Conservation (phyloP, 2,329 filamentous ascomycete genomes). For the Hysterium pulicare region DNA sequence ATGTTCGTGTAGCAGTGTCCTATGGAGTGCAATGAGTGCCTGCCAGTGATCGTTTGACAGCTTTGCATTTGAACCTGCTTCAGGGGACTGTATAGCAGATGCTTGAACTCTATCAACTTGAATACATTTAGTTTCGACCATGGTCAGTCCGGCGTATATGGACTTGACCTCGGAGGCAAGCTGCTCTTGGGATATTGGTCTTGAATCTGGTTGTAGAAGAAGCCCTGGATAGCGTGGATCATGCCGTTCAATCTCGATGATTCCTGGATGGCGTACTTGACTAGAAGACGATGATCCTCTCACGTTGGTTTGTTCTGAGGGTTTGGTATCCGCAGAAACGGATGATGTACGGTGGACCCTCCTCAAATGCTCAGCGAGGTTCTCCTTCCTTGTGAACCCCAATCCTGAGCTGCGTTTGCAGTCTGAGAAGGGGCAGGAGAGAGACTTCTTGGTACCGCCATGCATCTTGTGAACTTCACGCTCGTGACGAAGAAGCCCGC, state of each 20-base stretch:
- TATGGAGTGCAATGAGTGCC: conserved; percentile 1
- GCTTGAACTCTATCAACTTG: conserved; percentile 65
- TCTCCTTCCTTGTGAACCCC: conserved; percentile 90
- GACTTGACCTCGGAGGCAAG: conserved; percentile 72
- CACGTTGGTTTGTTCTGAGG: too few species aligned
- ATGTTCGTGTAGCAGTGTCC: conserved; percentile 13
- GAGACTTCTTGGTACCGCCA: conserved; percentile 79
- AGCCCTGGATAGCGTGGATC: too few species aligned
- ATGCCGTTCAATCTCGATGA: too few species aligned
- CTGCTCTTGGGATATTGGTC: conserved; percentile 68
- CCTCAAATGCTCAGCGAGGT: conserved; percentile 87
- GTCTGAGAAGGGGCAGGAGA: conserved; percentile 80
- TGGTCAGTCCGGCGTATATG: conserved; percentile 73
- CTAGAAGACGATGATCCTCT: too few species aligned
- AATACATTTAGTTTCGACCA: conserved; percentile 79
- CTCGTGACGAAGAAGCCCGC: conserved; percentile 83
- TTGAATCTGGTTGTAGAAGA: conserved; percentile 55
- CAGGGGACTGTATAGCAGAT: conserved; percentile 49
- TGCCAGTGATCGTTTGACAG: conserved; percentile 27
- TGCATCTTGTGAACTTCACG: conserved; percentile 91
- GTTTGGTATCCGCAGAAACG: conserved; percentile 33
- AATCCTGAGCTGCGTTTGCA: conserved; percentile 88
- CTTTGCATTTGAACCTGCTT: too few species aligned
- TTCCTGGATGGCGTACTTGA: too few species aligned
- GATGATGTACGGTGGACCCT: conserved; percentile 65